These are phyloP conservation scores for Balakata baccata DNA, from an alignment of 345 rosid genomes.

Conservation along the genomic window DNA sequence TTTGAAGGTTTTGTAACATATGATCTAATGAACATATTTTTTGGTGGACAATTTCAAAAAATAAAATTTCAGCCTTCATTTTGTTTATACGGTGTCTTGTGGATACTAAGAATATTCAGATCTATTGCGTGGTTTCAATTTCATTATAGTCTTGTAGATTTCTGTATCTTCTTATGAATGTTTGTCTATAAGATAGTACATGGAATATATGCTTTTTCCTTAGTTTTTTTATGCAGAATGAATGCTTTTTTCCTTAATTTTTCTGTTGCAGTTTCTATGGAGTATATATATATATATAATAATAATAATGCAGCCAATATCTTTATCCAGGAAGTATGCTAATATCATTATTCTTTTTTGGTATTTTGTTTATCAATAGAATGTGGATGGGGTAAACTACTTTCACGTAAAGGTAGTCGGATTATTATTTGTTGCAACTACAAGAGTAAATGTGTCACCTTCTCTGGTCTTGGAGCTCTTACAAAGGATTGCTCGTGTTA, in stretches of 20 bases:
- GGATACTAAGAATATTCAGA: not conserved
- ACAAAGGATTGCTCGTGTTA: slow-evolving; percentile 94
- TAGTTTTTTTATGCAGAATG: not conserved
- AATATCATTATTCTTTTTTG: not conserved
- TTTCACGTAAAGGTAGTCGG: slow-evolving; percentile 97
- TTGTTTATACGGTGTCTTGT: not conserved
- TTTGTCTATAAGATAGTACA: not conserved
- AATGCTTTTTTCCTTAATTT: not conserved
- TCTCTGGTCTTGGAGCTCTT: slow-evolving; percentile 95
- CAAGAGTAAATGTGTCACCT: slow-evolving; percentile 85
- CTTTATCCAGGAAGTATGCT: not conserved
- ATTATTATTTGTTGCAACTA: slow-evolving; percentile 86
- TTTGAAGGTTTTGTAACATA: not conserved
- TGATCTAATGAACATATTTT: not conserved
- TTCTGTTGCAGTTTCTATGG: not conserved
- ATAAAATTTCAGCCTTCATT: not conserved
- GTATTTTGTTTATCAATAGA: slow-evolving; percentile 34
- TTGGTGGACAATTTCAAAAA: not conserved
- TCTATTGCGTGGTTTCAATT: not conserved
- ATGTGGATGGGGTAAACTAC: slow-evolving; percentile 95
- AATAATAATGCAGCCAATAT: not conserved
- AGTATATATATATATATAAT: too few species aligned
- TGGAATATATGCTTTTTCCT: not conserved
- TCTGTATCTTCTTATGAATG: not conserved
- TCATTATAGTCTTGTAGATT: too few species aligned